These are phyloP conservation scores for Hanseniaspora occidentalis DNA, from an alignment of 805 yeast species.

Conservation along the genomic window DNA sequence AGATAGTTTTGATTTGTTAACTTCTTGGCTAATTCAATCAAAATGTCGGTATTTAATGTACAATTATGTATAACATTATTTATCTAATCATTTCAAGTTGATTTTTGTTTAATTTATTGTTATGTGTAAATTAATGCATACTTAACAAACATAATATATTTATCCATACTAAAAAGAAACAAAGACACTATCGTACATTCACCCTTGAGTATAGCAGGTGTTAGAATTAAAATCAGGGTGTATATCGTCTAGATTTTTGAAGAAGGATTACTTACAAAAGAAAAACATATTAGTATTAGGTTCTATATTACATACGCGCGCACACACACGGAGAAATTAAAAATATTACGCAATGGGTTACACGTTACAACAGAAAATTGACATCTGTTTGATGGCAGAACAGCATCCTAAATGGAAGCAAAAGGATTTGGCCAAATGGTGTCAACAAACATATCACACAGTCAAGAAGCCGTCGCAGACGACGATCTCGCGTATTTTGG, in stretches of 20 bases:
- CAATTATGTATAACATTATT: no score
- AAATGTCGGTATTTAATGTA: no score
- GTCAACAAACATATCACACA: constrained; percentile 39
- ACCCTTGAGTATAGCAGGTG: no score
- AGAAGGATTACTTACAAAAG: neutral
- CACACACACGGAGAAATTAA: neutral
- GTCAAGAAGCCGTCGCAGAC: constrained; percentile 52
- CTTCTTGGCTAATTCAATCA: no score
- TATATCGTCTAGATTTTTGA: neutral
- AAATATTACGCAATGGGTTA: constrained; percentile 33
- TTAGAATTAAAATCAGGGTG: neutral
- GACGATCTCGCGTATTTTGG: constrained; percentile 46
- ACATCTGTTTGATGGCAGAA: constrained; percentile 54
- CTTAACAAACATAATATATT: neutral
- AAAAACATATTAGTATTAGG: neutral
- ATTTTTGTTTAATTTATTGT: no score
- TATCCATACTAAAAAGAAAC: neutral
- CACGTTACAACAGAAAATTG: constrained; percentile 50
- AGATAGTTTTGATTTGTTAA: no score
- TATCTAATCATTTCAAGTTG: no score
- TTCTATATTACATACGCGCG: neutral
- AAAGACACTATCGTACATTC: no score
- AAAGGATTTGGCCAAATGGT: constrained; percentile 53
- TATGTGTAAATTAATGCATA: no score
- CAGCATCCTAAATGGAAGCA: constrained; percentile 61